A percentile compares a stretch with the other conserved stretches of the same genome.
These are phyloP conservation scores for Cichorium intybus DNA, from an alignment of 140 eudicot genomes.

Conservation along the genomic window DNA sequence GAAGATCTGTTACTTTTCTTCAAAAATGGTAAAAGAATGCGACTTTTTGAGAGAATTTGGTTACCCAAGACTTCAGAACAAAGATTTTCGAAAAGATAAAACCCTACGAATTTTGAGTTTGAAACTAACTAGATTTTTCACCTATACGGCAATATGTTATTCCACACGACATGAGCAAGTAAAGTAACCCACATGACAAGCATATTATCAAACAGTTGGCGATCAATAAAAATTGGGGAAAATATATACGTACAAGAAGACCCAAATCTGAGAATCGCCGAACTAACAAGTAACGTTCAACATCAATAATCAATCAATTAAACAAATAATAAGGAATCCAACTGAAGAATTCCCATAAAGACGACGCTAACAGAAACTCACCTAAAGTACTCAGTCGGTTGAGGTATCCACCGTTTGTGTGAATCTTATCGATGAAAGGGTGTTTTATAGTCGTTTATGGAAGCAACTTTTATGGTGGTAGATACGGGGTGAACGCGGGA, in stretches of 20 bases:
- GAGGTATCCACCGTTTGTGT: constrained; percentile 2
- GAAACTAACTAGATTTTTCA: not conserved
- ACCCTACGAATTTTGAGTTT: not conserved
- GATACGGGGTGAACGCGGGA: constrained; percentile 35
- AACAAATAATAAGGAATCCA: constrained; percentile 16
- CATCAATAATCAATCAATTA: constrained; percentile 23
- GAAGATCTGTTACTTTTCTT: not conserved
- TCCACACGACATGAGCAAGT: not conserved
- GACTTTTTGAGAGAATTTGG: constrained; percentile 4
- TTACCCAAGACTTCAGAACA: constrained; percentile 1
- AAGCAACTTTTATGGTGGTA: constrained; percentile 4
- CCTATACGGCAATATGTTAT: not conserved
- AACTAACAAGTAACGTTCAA: constrained; percentile 11
- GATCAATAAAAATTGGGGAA: not conserved
- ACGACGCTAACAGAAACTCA: not conserved
- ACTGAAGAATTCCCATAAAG: not conserved
- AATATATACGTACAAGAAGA: not conserved
- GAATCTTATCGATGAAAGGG: not conserved
- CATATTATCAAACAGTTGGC: constrained; percentile 31
- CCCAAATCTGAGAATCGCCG: constrained; percentile 16
- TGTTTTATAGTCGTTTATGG: constrained; percentile 15
- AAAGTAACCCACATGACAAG: constrained; percentile 9
- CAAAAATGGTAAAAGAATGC: constrained; percentile 11
- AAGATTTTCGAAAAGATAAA: not conserved
- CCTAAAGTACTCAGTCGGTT: constrained; percentile 9